These are phyloP conservation scores for Mitragyna speciosa DNA, from an alignment of 257 asterid genomes.

Conservation along the genomic window DNA sequence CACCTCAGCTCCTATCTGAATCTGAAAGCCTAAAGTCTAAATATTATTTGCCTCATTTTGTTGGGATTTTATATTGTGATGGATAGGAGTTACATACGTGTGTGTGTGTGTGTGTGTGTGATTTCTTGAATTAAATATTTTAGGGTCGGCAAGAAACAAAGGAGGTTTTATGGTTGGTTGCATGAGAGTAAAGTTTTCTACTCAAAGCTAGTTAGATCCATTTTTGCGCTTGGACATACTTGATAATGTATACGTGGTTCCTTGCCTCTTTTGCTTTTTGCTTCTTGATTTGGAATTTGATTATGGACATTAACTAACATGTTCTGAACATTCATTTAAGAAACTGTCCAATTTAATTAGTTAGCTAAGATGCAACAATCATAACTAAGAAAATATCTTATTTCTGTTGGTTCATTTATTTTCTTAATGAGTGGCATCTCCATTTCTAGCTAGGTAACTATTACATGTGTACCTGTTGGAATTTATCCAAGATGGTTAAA, in stretches of 20 bases:
- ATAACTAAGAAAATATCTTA: neutral
- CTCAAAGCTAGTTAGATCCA: neutral
- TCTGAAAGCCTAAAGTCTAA: neutral
- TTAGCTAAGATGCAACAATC: neutral
- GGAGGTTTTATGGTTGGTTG: neutral
- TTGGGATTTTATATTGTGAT: neutral
- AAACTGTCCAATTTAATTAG: neutral
- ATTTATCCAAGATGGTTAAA: neutral
- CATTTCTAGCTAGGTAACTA: neutral
- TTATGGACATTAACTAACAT: slow-evolving; percentile 5
- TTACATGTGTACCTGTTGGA: neutral
- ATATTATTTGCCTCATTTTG: neutral
- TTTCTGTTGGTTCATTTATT: neutral
- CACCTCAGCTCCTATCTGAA: slow-evolving; percentile 5
- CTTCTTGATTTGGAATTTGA: slow-evolving; percentile 2
- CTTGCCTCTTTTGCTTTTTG: neutral
- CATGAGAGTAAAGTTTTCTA: neutral
- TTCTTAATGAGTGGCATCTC: neutral
- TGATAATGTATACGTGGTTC: neutral
- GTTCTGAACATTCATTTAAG: neutral
- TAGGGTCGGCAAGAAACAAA: slow-evolving; percentile 1
- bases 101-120: neutral
- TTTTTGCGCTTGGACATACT: neutral
- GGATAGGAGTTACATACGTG: slow-evolving; percentile 18
- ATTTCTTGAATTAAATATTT: neutral